These are phyloP conservation scores for Pistacia integerrima DNA, from an alignment of 345 rosid genomes.

Conservation along the genomic window DNA sequence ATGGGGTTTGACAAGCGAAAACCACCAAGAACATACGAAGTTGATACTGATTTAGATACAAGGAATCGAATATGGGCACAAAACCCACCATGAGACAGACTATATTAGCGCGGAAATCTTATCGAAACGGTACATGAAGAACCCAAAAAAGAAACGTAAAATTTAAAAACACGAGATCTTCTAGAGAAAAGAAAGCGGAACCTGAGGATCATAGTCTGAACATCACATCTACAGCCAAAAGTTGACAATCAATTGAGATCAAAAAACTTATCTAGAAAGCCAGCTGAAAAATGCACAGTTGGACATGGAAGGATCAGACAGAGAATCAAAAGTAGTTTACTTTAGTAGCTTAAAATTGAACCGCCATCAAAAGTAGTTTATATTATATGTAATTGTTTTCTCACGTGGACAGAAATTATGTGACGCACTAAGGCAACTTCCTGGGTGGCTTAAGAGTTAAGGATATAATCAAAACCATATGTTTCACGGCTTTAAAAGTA, in stretches of 20 bases:
- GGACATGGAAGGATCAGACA: conserved; percentile 19
- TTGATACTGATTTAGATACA: not conserved
- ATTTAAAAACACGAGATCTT: not conserved
- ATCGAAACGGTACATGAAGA: conserved; percentile 16
- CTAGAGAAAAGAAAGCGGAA: not conserved
- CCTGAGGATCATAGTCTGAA: not conserved
- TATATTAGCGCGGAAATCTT: not conserved
- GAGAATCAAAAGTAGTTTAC: not conserved
- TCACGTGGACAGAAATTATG: not conserved
- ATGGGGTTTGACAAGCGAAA: conserved; percentile 4
- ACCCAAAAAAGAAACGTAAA: not conserved
- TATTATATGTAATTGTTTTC: not conserved
- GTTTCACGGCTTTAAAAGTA: not conserved
- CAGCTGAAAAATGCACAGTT: not conserved
- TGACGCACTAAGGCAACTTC: not conserved
- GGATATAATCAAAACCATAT: not conserved
- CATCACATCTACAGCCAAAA: not conserved
- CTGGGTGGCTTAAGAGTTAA: not conserved
- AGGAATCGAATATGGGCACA: not conserved
- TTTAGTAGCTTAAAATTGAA: not conserved
- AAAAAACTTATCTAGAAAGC: not conserved
- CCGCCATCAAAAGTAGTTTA: not conserved
- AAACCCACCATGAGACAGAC: conserved; percentile 19
- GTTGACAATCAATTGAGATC: not conserved
- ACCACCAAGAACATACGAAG: not conserved